phyloP scores from a whole-genome alignment of 2,329 filamentous ascomycete genomes.

The Metarhizium sp. region DNA sequence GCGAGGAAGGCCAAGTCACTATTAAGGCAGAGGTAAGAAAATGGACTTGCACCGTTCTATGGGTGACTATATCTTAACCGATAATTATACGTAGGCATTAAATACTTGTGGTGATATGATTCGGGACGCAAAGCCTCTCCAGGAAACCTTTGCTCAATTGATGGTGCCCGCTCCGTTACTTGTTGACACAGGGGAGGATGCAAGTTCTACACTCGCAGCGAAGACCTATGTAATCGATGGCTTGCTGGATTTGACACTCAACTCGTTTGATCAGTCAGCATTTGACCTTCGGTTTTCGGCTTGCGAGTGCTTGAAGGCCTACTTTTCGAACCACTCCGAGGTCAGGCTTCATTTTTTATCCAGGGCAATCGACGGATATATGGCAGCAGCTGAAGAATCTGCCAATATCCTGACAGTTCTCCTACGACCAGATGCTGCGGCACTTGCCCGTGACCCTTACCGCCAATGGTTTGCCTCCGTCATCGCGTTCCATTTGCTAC shows the following conservation, averaged over 20 bases:
- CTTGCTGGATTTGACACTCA: conserved; percentile 72
- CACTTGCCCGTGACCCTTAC: conserved; percentile 68
- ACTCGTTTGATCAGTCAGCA: conserved; percentile 53
- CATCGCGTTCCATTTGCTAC: conserved; percentile 76
- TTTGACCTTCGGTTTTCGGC: conserved; percentile 79
- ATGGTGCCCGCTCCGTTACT: conserved; percentile 59
- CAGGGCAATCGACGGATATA: conserved; percentile 81
- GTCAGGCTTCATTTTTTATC: conserved; percentile 80
- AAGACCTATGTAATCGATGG: conserved; percentile 89
- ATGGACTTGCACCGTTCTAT: conserved; percentile 5
- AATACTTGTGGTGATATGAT: conserved; percentile 83
- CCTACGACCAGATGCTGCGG: conserved; percentile 53
- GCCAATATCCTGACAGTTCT: conserved; percentile 84
- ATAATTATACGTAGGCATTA: conserved; percentile 44
- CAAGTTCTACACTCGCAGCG: conserved; percentile 38
- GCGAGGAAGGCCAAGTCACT: conserved; percentile 53
- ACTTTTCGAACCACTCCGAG: conserved; percentile 72
- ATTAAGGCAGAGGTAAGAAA: conserved; percentile 68
- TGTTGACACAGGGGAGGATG: conserved; percentile 24
- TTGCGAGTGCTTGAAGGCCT: conserved; percentile 86
- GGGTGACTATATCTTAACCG: conserved; percentile 2
- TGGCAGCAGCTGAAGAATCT: conserved; percentile 66
- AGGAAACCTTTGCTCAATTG: conserved; percentile 83
- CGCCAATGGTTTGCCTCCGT: conserved; percentile 83
- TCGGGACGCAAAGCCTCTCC: conserved; percentile 65